Percentiles rank a stretch among this genome's conserved stretches.
Evolutionary conservation across 2,329 filamentous ascomycete genomes (phyloP).

Genomic region (Paramyrothecium sp.): DNA sequence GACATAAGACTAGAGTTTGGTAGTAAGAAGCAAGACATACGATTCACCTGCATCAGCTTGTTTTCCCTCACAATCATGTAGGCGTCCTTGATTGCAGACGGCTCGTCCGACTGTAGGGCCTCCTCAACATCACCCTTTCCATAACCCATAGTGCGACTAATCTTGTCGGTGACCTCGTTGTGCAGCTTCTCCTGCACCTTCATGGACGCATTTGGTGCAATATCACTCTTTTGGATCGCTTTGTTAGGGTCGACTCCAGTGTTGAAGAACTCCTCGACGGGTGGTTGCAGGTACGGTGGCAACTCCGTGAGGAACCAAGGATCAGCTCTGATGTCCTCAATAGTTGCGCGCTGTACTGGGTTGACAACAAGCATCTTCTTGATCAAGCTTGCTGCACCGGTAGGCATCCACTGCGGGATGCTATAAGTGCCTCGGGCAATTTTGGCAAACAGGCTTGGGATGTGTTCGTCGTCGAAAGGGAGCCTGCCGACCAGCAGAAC

Average conservation of each 20-base stretch:
- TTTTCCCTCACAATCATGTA: conserved; percentile 98
- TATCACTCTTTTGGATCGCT: conserved; percentile 78
- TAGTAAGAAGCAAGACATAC: conserved; percentile 53
- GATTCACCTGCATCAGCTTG: conserved; percentile 92
- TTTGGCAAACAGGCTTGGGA: conserved; percentile 95
- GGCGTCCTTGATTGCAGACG: conserved; percentile 97
- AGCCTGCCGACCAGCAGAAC: conserved; percentile 78
- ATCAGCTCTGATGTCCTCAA: conserved; percentile 89
- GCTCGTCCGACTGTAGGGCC: conserved; percentile 85
- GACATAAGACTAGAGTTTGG: conserved; percentile 16
- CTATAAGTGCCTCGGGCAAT: conserved; percentile 93
- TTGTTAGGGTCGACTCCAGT: conserved; percentile 93
- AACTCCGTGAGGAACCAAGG: conserved; percentile 91
- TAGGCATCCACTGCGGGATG: conserved; percentile 86
- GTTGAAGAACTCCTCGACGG: conserved; percentile 88
- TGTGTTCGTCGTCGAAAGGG: conserved; percentile 98
- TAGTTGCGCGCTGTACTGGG: conserved; percentile 89
- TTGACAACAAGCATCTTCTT: conserved; percentile 94
- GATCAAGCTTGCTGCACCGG: conserved; percentile 78
- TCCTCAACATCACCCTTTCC: conserved; percentile 93
- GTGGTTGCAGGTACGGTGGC: conserved; percentile 80
- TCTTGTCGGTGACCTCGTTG: conserved; percentile 88
- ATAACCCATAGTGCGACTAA: conserved; percentile 98
- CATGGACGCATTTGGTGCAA: conserved; percentile 75
- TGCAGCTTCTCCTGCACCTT: conserved; percentile 88